Evolutionary conservation across 768 basidiomycete genomes (phyloP), one percentile per base, ranked within the genome.

Genomic region (Hysterangium stoloniferum): DNA sequence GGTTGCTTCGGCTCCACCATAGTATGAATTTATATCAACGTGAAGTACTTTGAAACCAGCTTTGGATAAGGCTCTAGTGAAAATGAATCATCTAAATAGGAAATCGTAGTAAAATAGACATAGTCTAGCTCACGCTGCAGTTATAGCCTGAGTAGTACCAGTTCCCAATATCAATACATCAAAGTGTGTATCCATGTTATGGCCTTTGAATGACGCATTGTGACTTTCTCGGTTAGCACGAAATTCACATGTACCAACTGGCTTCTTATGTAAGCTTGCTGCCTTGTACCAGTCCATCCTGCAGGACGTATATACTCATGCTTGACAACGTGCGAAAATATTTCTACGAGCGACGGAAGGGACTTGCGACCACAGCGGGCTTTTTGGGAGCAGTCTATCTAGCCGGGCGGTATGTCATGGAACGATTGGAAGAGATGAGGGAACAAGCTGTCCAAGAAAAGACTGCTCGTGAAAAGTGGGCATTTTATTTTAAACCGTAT

Each of bases 21-120:
- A 98, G 64, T 91, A 88, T 0, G 77, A 62, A 56, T 93, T 87
- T 15, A 72, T 66, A 63, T 98, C 95, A 55, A 97, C 67, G 57
- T 98, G 95, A 0, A 87, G 88, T 24, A 97, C 82, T 54, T 78
- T 85, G 66, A 85, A 82, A 37, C 92, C 91, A 43, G 87, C 80
- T 66, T 91, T 93, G 1, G 94, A 81, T 37, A 98, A 77, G 0
- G 94, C 84, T 35, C 94, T 97, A 66, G 20, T 52, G 31, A 36
- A 24, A 42, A 25, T 53, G 50, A 54, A 56, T 54, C 54, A 46
- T 25, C 17, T 42, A 54, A 27, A 54, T 45, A 36, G 33, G 47
- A 17, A 25, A 48, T 48, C 29, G 35, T 29, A 41, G 13, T 33
- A 19, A 40, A 29, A 31, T 38, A 27, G 22, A 8, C 45, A 42